Percentiles rank a stretch among this genome's conserved stretches.
Conservation (phyloP, 1,139 yeast species). For the Scheffersomyces segobiensis region DNA sequence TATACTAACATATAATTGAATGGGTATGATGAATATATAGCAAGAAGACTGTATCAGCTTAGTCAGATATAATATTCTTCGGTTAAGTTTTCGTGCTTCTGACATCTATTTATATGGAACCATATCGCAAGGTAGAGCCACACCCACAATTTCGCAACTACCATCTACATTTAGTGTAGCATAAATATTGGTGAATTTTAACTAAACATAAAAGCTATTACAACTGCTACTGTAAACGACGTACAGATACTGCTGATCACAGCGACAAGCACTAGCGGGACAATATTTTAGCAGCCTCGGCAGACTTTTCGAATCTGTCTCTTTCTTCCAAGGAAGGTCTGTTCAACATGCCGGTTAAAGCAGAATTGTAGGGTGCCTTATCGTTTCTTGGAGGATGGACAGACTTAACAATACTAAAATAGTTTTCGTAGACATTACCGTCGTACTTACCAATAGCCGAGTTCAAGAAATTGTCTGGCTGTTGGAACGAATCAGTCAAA, state of each 20-base stretch:
- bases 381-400: slow-evolving; percentile 36
- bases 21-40: background rate
- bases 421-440: slow-evolving; percentile 50
- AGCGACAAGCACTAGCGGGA: slow-evolving; percentile 19
- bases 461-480: slow-evolving; percentile 44
- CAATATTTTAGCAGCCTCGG: slow-evolving; percentile 30
- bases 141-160: background rate
- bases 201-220: background rate
- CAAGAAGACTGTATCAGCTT: background rate
- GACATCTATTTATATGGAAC: background rate
- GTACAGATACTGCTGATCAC: background rate
- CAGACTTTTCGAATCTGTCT: slow-evolving; percentile 39
- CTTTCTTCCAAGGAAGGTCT: slow-evolving; percentile 40
- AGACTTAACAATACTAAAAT: slow-evolving; percentile 38
- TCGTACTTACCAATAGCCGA: slow-evolving; percentile 46
- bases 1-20: background rate
- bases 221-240: background rate
- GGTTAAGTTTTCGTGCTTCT: background rate
- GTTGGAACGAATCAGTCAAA: slow-evolving; percentile 51
- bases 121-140: background rate
- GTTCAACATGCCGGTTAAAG: slow-evolving; percentile 37
- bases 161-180: background rate
- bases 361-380: slow-evolving; percentile 44
- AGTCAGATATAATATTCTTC: too few relatives aligned
- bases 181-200: background rate